Evolutionary conservation across 257 asterid species (phyloP), one percentile per base, ranked within the genome.

Genomic region (Catharanthus roseus): DNA sequence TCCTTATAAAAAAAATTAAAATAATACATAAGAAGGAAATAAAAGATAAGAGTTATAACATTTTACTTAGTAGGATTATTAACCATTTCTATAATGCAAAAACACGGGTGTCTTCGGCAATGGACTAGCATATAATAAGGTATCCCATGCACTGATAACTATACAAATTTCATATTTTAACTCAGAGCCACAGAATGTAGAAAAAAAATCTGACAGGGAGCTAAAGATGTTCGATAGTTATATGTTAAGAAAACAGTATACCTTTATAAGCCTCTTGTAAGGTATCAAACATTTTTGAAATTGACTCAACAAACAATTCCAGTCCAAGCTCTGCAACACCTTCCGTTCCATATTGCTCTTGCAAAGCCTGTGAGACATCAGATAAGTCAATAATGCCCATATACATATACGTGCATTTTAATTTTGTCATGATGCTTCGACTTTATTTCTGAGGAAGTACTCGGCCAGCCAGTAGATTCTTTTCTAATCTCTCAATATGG

Each of bases 241-340:
- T 9, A 44, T 44, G 3, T 44, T 44, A 28, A 57, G 69, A 57
- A 41, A 63, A 54, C 21, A n/a, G 39, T 36, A 67, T 71, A 93
- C 99, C 97, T 82, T 83, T 72, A 55, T 85, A 87, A 57, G 90
- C 85, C 33, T 74, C 79, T 77, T 77, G 89, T 69, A 91, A 72
- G 74, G 88, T 82, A 72, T 83, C 86, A 72, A 91, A 89, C 69
- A 86, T 79, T 80, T 85, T 91, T 21, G 90, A 82, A 73, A 93
- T 82, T 80, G 91, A 79, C 68, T 74, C 72, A 78, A 84, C 72
- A 75, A 87, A 83, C 67, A 93, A 80, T 79, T 85, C 87, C 65
- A 84, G 39, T 74, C 91, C 97, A 74, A 84, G 72, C 79, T 82
- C 75, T 51, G 80, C 81, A 69, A 84, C 74, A 70, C 87, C 86